Percentiles rank a stretch among this genome's conserved stretches.
phyloP scores from a whole-genome alignment of 768 basidiomycete species.

The Hemileccinum rubropunctum region DNA sequence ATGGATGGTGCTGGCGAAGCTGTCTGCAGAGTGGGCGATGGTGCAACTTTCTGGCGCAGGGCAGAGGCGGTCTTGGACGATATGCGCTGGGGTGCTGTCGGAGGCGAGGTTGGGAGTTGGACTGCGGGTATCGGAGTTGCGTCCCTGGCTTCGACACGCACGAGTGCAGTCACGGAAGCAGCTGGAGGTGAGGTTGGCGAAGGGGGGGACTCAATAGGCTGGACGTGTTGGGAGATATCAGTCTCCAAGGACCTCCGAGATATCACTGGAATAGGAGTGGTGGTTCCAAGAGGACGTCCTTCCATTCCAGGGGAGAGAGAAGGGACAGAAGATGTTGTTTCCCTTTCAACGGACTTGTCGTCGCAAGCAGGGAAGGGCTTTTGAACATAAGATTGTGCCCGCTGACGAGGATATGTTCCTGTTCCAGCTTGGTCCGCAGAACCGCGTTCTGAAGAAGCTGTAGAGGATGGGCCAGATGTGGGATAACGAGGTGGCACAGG shows the following conservation, averaged over 20 bases:
- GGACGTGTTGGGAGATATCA: slow-evolving; percentile 5
- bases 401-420: slow-evolving; percentile 19
- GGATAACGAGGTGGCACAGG: slow-evolving; percentile 62
- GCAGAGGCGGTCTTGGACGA: slow-evolving; percentile 15
- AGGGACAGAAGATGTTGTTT: slow-evolving; percentile 3
- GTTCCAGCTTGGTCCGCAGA: slow-evolving; percentile 16
- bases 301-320: slow-evolving; percentile 9
- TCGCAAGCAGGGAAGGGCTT: slow-evolving; percentile 20
- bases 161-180: slow-evolving; percentile 1
- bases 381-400: slow-evolving; percentile 27
- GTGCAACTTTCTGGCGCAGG: slow-evolving; percentile 4
- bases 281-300: not conserved
- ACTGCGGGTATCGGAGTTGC: not conserved
- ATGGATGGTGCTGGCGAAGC: slow-evolving; percentile 28
- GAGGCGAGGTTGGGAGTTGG: slow-evolving; percentile 2
- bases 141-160: slow-evolving; percentile 4
- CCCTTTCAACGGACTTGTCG: slow-evolving; percentile 13
- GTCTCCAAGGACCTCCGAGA: slow-evolving; percentile 7
- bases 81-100: slow-evolving; percentile 6
- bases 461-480: slow-evolving; percentile 43
- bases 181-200: slow-evolving; percentile 4
- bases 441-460: slow-evolving; percentile 36
- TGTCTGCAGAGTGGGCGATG: slow-evolving; percentile 16
- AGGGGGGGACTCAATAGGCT: not conserved
- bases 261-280: slow-evolving; percentile 1